A percentile compares a stretch with the other conserved stretches of the same genome.
These are phyloP conservation scores for Candida patagonica DNA, from an alignment of 805 yeast species.

Conservation along the genomic window DNA sequence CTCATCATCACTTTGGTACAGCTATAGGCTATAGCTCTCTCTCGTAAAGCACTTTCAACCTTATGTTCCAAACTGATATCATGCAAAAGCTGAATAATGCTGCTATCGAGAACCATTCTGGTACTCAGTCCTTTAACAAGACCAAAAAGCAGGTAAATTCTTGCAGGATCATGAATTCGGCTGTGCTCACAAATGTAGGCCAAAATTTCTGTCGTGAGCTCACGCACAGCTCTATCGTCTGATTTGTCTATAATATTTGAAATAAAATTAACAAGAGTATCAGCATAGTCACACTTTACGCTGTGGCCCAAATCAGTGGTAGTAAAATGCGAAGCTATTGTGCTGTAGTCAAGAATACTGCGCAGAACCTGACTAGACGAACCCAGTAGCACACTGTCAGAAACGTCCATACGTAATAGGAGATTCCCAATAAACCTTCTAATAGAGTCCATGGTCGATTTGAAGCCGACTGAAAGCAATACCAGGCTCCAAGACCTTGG, in stretches of 20 bases:
- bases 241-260: conserved; percentile 28
- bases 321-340: conserved; percentile 53
- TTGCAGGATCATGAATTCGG: conserved; percentile 59
- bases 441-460: conserved; percentile 69
- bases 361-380: not conserved
- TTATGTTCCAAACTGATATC: conserved; percentile 3
- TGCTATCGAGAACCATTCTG: conserved; percentile 16
- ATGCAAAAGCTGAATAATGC: conserved; percentile 20
- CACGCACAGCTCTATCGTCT: conserved; percentile 21
- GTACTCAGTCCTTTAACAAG: conserved; percentile 42
- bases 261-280: conserved; percentile 39
- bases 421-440: conserved; percentile 51
- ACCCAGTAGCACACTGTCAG: conserved; percentile 33
- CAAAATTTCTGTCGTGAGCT: conserved; percentile 29
- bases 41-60: conserved; percentile 16
- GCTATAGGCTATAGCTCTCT: conserved; percentile 6
- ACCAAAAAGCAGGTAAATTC: conserved; percentile 52
- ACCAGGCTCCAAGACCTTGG: conserved; percentile 66
- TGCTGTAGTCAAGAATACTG: conserved; percentile 43
- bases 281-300: conserved; percentile 49
- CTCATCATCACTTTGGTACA: conserved; percentile 12
- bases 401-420: conserved; percentile 41
- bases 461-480: conserved; percentile 66
- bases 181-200: conserved; percentile 39
- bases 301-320: conserved; percentile 28